Base-by-base conservation (phyloP, 345 rosid genomes). In the Laguncularia racemosa region DNA sequence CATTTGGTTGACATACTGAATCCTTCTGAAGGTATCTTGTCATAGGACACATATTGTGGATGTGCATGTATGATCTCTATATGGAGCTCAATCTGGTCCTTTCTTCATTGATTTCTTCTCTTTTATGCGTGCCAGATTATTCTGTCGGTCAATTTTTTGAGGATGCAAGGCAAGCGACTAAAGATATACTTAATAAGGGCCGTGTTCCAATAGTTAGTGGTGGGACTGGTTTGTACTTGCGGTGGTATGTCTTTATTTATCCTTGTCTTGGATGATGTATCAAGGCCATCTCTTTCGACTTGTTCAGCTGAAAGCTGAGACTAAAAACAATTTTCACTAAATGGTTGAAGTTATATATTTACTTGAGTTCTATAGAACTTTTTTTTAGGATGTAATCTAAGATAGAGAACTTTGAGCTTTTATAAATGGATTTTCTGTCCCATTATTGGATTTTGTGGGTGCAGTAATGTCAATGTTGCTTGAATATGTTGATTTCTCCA, bases 181-280 rank as follows among this genome's bases (percentile, higher is more conserved):
- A 51, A 77, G 78, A 89, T 68, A 66, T 92, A 67, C 79, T 89
- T 28, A 56, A 64, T 15, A 55, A 72, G 50, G 87, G 84, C 13
- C 83, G 61, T 52, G 86, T 89, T 71, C 95, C 98, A 18, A 83
- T 92, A 18, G 89, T 92, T 55, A 80, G 84, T 0, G 96, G 98
- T 58, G 96, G 98, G 13, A 92, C 98, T 54, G 98, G 98, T 21
- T 72, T 89, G 73, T 92, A 89, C 69, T 78, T 92, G 67, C 73
- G 96, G 62, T 92, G 98, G 98, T 92, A 86, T 65, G 71, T 52
- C 56, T 47, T 60, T n/a, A 15, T 14, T 23, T 57, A 13, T 43
- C 26, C 53, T 53, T 59, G 28, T 6, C 26, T 64, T 54, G 51
- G 59, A 46, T 61, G 68, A 49, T 59, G 63, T 58, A 66, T 6